Percentiles rank a stretch among this genome's conserved stretches.
phyloP scores from a whole-genome alignment of 768 basidiomycete species.

The Coprinopsis cinerea region DNA sequence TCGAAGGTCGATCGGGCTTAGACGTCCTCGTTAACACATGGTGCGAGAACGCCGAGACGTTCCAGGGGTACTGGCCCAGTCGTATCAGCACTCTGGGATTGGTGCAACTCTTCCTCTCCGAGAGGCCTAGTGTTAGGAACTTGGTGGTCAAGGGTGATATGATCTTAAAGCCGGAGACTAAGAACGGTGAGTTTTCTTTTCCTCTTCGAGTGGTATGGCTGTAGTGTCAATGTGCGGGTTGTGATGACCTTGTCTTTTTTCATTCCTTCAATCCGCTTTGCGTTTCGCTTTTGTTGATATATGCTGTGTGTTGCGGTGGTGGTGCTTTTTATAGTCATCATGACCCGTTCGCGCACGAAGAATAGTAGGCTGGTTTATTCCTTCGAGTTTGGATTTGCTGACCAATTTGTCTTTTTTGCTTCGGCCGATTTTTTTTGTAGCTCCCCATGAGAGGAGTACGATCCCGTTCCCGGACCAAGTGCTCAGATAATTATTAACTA shows the following conservation, averaged over 20 bases:
- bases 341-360: slow-evolving; percentile 91
- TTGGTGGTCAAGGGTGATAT: slow-evolving; percentile 88
- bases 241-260: slow-evolving; percentile 3
- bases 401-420: slow-evolving; percentile 15
- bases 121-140: slow-evolving; percentile 58
- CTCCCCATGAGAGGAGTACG: slow-evolving; percentile 78
- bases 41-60: slow-evolving; percentile 92
- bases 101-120: slow-evolving; percentile 61
- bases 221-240: not conserved
- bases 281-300: slow-evolving; percentile 6
- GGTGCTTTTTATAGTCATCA: slow-evolving; percentile 60
- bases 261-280: too few species aligned
- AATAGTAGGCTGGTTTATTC: slow-evolving; percentile 49
- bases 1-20: slow-evolving; percentile 61
- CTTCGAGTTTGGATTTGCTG: not conserved
- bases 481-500: slow-evolving; percentile 81
- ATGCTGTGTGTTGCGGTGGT: slow-evolving; percentile 13
- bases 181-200: slow-evolving; percentile 58
- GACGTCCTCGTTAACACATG: slow-evolving; percentile 87
- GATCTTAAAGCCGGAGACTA: slow-evolving; percentile 74
- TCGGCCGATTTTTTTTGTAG: slow-evolving; percentile 44
- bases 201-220: not conserved
- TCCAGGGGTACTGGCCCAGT: slow-evolving; percentile 93
- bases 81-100: slow-evolving; percentile 83
- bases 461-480: slow-evolving; percentile 90